Base-by-base conservation (phyloP, 345 rosid genomes). In the Linum usitatissimum region DNA sequence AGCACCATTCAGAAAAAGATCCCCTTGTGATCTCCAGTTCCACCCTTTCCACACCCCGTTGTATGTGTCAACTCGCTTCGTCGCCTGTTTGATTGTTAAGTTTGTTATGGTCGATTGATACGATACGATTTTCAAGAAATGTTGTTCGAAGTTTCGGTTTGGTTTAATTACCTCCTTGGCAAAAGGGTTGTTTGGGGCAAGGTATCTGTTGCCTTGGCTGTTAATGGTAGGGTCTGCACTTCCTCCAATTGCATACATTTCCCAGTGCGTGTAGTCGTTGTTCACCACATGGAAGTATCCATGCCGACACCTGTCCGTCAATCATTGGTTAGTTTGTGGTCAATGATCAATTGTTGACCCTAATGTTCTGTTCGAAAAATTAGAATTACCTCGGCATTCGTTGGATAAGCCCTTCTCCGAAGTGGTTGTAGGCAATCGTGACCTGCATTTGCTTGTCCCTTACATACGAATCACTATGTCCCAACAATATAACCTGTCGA, bases 1-100 rank as follows among this genome's bases (percentile, higher is more conserved):
- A 6, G 59, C 59, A 9, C 59, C 59, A 28, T 55, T 55, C 30
- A 55, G 59, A 6, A 55, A 6, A 2, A 55, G 28, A 55, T 55
- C 59, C 30, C 59, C 59, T 55, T 55, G 30, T 55, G 59, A 55
- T 55, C 59, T 55, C 59, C 59, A 55, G 30, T 55, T 55, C 59
- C 59, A 55, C 20, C 30, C 14, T 19, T 55, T 55, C 59, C 59
- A 55, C 30, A 19, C 14, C 15, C 59, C 59, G 8, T 19, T 19
- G 9, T 20, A n/a, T 2, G 59, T 55, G 59, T 18, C 59, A 8
- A 19, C 59, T 28, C 59, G 18, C 59, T 55, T 55, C 18, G 59
- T 55, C 59, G 18, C 59, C 59, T 55, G 30, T 45, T 45, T 45
- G 17, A 45, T 45, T 15, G 38, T 34, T 34, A 34, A 34, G 38